Percentiles rank a stretch among this genome's conserved stretches.
Evolutionary conservation across 1,139 yeast genomes (phyloP).

Genomic region (Maudiozyma humilis): DNA sequence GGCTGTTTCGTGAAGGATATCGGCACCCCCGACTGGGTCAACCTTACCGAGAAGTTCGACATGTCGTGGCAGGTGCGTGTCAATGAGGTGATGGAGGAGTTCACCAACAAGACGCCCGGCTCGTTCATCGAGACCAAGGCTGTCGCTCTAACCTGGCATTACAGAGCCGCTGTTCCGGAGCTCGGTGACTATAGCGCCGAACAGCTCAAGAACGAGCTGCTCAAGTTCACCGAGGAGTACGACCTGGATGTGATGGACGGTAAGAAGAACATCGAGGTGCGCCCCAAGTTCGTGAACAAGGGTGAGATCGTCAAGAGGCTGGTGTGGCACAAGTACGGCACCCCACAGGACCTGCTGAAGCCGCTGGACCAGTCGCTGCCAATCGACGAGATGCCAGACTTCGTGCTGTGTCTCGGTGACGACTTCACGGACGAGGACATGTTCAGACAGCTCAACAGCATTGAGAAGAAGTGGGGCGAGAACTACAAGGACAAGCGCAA

Average conservation of each 20-base stretch:
- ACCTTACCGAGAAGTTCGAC: slow-evolving; percentile 72
- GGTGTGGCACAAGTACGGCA: slow-evolving; percentile 54
- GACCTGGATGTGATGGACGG: slow-evolving; percentile 97
- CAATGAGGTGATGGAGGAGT: slow-evolving; percentile 59
- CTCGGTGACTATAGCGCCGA: slow-evolving; percentile 81
- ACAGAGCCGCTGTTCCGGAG: slow-evolving; percentile 88
- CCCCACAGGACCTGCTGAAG: slow-evolving; percentile 31
- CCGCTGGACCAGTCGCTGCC: slow-evolving; percentile 35
- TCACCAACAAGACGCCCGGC: slow-evolving; percentile 87
- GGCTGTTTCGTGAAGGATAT: slow-evolving; percentile 87
- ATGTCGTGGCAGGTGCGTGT: slow-evolving; percentile 92
- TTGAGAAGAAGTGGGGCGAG: slow-evolving; percentile 42
- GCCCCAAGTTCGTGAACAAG: slow-evolving; percentile 89
- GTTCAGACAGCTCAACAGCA: slow-evolving; percentile 66
- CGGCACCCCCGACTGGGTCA: slow-evolving; percentile 60
- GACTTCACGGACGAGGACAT: slow-evolving; percentile 96
- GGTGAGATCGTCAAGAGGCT: slow-evolving; percentile 89
- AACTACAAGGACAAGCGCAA: slow-evolving; percentile 34
- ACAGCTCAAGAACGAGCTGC: slow-evolving; percentile 58
- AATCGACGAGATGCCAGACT: slow-evolving; percentile 58
- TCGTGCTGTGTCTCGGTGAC: slow-evolving; percentile 85
- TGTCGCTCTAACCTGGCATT: slow-evolving; percentile 97
- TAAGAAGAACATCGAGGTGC: slow-evolving; percentile 91
- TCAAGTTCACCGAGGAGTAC: slow-evolving; percentile 54
- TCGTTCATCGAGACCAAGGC: slow-evolving; percentile 78